A percentile compares a stretch with the other conserved stretches of the same genome.
Conservation (phyloP, 106 monocot genomes). For the Agapanthus africanus region DNA sequence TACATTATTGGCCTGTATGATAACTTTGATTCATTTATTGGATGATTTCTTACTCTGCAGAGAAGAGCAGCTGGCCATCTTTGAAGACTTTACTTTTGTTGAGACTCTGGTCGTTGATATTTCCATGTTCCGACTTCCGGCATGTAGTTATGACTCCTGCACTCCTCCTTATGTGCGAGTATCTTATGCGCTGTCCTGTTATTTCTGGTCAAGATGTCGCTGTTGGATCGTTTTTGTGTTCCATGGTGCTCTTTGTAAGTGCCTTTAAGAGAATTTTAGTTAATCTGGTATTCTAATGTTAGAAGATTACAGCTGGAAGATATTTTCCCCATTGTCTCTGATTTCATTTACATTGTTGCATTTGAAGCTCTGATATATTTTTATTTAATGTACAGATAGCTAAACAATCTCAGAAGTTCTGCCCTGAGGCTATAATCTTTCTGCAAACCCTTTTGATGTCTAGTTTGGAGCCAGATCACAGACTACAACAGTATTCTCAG, state of each 20-base stretch:
- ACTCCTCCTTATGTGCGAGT: constrained; percentile 86
- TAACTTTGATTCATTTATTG: too few relatives aligned
- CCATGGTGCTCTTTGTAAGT: constrained; percentile 79
- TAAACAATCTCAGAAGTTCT: constrained; percentile 76
- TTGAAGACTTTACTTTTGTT: constrained; percentile 73
- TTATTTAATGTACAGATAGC: constrained; percentile 38
- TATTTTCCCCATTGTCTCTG: not conserved
- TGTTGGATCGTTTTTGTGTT: constrained; percentile 84
- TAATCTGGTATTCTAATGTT: not conserved
- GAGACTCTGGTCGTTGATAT: constrained; percentile 82
- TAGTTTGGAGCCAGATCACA: constrained; percentile 28
- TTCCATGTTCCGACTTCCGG: constrained; percentile 95
- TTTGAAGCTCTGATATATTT: not conserved
- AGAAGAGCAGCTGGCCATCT: constrained; percentile 78
- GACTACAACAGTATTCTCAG: constrained; percentile 39
- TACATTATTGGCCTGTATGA: too few relatives aligned
- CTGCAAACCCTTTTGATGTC: constrained; percentile 56
- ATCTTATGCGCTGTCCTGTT: constrained; percentile 85
- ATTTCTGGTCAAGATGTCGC: constrained; percentile 60
- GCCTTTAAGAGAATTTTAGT: not conserved
- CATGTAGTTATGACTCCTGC: constrained; percentile 90
- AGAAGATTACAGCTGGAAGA: not conserved
- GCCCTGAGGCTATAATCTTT: constrained; percentile 70
- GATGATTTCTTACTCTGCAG: too few relatives aligned
- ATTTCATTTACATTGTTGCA: not conserved